Percentiles rank a stretch among this genome's conserved stretches.
These are phyloP conservation scores for Pulveroboletus frians DNA, from an alignment of 768 basidiomycete species.

Conservation along the genomic window DNA sequence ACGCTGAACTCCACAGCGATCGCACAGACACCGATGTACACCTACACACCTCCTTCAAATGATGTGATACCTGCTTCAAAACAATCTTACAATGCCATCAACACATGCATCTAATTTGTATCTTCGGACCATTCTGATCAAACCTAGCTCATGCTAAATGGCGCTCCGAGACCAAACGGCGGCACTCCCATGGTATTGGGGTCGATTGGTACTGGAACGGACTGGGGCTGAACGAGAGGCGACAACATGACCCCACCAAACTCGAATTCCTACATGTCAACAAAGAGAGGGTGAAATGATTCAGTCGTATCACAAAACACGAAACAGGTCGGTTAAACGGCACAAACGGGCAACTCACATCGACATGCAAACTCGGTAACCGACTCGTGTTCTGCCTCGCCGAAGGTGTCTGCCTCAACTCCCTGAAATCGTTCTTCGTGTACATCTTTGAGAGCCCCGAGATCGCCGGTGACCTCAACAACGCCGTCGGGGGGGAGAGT, in stretches of 20 bases:
- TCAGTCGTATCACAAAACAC: neutral
- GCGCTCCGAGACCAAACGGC: slow-evolving; percentile 27
- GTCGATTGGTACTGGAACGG: slow-evolving; percentile 14
- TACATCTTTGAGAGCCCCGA: slow-evolving; percentile 83
- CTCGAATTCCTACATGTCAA: slow-evolving; percentile 31
- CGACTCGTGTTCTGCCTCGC: slow-evolving; percentile 72
- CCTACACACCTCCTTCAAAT: no score
- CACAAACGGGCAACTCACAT: slow-evolving; percentile 40
- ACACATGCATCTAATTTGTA: no score
- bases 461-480: slow-evolving; percentile 65
- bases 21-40: no score
- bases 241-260: slow-evolving; percentile 25
- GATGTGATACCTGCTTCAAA: no score
- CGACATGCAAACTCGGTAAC: slow-evolving; percentile 80
- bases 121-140: no score
- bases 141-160: slow-evolving; percentile 24
- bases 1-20: no score
- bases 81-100: no score
- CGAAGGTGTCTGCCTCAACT: slow-evolving; percentile 60
- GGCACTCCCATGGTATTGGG: slow-evolving; percentile 12
- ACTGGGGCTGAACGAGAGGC: slow-evolving; percentile 29
- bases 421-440: slow-evolving; percentile 73
- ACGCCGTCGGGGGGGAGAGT: slow-evolving; percentile 64
- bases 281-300: neutral
- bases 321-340: neutral